Evolutionary conservation across 208 protist genomes (phyloP).

Genomic region (Trypanosomatidae sp.): DNA sequence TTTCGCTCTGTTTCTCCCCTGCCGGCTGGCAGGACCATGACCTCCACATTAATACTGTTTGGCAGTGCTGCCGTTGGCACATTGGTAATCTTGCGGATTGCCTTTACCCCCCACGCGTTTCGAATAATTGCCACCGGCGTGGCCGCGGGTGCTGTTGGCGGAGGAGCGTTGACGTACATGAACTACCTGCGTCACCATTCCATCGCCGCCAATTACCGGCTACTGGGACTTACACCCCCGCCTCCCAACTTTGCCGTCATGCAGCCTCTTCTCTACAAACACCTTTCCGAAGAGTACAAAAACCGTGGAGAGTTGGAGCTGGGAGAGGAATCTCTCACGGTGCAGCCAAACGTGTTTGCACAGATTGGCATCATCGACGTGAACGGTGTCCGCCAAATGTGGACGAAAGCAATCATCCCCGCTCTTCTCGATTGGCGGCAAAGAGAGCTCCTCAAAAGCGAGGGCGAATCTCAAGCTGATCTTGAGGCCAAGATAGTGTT

Average conservation of each 20-base stretch:
- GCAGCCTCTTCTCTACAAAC: conserved; percentile 46
- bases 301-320: conserved; percentile 56
- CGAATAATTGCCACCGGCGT: conserved; percentile 39
- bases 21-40: conserved; percentile 21
- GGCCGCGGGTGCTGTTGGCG: conserved; percentile 30
- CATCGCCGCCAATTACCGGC: conserved; percentile 43
- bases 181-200: conserved; percentile 56
- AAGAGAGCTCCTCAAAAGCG: conserved; percentile 22
- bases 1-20: conserved; percentile 2
- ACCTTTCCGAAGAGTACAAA: conserved; percentile 60
- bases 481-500: conserved; percentile 67
- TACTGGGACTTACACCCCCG: conserved; percentile 32
- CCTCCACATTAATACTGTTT: conserved; percentile 34
- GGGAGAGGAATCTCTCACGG: conserved; percentile 70
- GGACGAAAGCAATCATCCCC: conserved; percentile 61
- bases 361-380: conserved; percentile 78
- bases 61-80: conserved; percentile 32
- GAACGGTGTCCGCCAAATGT: conserved; percentile 76
- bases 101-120: conserved; percentile 42
- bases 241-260: conserved; percentile 51
- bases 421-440: conserved; percentile 18
- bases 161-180: conserved; percentile 39
- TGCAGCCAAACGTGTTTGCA: conserved; percentile 74
- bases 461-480: conserved; percentile 23
- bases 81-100: conserved; percentile 31